Evolutionary conservation across 495 filamentous ascomycete genomes (phyloP), one percentile per base, ranked within the genome.

Genomic region (Parachaetomium inaequale): DNA sequence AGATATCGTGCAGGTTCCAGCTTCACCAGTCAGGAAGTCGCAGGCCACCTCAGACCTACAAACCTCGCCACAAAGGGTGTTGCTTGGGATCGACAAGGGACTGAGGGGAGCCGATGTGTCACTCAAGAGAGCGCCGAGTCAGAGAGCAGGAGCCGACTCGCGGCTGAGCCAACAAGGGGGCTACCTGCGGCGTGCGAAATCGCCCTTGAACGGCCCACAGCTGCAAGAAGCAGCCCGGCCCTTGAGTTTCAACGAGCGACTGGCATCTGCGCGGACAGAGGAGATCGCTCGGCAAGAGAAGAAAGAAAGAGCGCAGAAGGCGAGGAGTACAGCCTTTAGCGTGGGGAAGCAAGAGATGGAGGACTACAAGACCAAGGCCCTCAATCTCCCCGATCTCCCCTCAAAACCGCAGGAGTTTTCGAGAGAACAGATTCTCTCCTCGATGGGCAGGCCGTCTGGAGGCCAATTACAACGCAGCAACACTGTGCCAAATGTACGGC

Each of bases 41-140:
- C 75, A 77, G 28, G 66, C 72, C 0, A 62, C 74, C 0, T 32
- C 67, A 5, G 71, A 80, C 12, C 75, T 82, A 5, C 87, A 85
- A n/a, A 83, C 76, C 45, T 96, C 92, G 5, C 94, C 94, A 11
- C 84, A 88, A 26, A 82, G 95, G 63, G 84, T 91, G 23, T 68
- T 92, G 11, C 74, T 98, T 12, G 94, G 95, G 3, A 95, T 98
- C 49, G 92, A 96, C 70, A 95, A 94, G 70, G 91, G 91, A 1
- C 79, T 91, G 43, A 88, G 81, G 63, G 93, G 88, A 7, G 84
- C 82, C 42, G 91, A 96, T 69, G 82, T 98, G 42, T 97, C 93
- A 4, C 74, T 98, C 31, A 92, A 88, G 69, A 81, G 91, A 63
- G 87, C 91, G 0, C 84, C 88, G 59, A 79, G 73, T 65, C 66